Base-by-base conservation (phyloP, 345 rosid genomes). In the Capsella bursapastoris region DNA sequence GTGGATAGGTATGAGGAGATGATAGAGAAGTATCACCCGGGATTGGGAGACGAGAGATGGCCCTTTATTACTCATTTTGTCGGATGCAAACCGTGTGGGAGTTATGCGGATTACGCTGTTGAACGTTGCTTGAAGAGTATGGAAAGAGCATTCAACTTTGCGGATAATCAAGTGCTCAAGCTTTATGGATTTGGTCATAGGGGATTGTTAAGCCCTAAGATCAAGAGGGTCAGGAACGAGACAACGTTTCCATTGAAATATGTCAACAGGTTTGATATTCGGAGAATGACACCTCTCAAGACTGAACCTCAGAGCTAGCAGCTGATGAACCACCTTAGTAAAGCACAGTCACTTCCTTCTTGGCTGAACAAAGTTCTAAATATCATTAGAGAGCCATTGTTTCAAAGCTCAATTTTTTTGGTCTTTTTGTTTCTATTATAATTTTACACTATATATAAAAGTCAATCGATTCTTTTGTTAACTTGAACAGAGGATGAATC, bases 51-150 rank as follows among this genome's bases (percentile, higher is more conserved):
- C 34, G 97, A 91, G 73, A 89, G 98, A 81, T 91, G 98, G 96
- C 98, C 98, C 0, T 91, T 94, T 65, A 90, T 94, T 50, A 94
- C 98, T 32, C 95, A 94, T 65, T 94, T 91, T 13, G 97, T 94
- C 6, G 97, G 97, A 5, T 94, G 98, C 74, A 91, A 94, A 81
- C 96, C 97, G 62, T 91, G 98, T 73, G 98, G 97, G 58, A 91
- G 97, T 74, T 94, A 91, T 56, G 98, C 93, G 8, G 98, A 94
- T 85, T 94, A 94, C 66, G 88, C 97, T 1, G 97, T 90, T 9
- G 97, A 91, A 75, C 80, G 78, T 64, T 94, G 98, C 84, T 80
- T 94, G 78, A 81, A 81, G 66, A 90, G 97, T 82, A 94, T 91
- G 97, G 97, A 94, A 84, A 85, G 97, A 80, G 97, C 98, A 11